A percentile compares a stretch with the other conserved stretches of the same genome.
phyloP scores from a whole-genome alignment of 2,329 filamentous ascomycete genomes.

The Pseudogymnoascus sp. region DNA sequence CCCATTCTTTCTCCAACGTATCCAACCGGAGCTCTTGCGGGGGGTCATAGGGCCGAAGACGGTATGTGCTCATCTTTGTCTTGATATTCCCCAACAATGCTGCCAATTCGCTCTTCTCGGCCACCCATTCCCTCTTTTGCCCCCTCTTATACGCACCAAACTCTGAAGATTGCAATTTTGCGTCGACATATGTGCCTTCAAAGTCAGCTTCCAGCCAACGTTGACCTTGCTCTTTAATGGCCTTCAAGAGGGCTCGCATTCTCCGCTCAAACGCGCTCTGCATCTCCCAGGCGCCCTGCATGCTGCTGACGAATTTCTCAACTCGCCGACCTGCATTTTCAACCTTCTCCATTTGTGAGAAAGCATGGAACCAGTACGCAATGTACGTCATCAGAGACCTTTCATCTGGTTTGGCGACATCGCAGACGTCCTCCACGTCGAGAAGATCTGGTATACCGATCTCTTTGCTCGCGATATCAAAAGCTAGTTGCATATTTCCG shows the following conservation, averaged over 20 bases:
- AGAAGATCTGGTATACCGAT: constrained; percentile 94
- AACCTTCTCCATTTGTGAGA: constrained; percentile 97
- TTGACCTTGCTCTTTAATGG: constrained; percentile 64
- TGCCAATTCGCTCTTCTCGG: constrained; percentile 91
- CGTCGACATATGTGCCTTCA: constrained; percentile 85
- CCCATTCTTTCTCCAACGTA: constrained; percentile 76
- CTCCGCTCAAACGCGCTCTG: constrained; percentile 90
- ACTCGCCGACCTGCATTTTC: constrained; percentile 94
- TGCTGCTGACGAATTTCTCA: constrained; percentile 97
- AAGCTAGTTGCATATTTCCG: constrained; percentile 96
- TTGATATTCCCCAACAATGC: constrained; percentile 96
- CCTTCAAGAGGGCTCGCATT: constrained; percentile 72
- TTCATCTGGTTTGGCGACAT: constrained; percentile 92
- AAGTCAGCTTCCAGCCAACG: constrained; percentile 75
- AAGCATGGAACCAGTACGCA: constrained; percentile 99
- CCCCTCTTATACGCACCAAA: constrained; percentile 88
- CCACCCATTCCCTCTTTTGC: constrained; percentile 90
- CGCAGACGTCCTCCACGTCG: constrained; percentile 96
- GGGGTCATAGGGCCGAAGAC: constrained; percentile 82
- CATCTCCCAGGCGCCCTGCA: constrained; percentile 99
- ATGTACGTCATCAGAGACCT: constrained; percentile 98
- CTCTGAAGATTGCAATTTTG: constrained; percentile 73
- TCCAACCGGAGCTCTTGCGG: constrained; percentile 76
- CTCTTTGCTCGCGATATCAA: constrained; percentile 91
- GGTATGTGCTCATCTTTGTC: constrained; percentile 93